These are phyloP conservation scores for Adansonia digitata DNA, from an alignment of 345 rosid genomes.

Conservation along the genomic window DNA sequence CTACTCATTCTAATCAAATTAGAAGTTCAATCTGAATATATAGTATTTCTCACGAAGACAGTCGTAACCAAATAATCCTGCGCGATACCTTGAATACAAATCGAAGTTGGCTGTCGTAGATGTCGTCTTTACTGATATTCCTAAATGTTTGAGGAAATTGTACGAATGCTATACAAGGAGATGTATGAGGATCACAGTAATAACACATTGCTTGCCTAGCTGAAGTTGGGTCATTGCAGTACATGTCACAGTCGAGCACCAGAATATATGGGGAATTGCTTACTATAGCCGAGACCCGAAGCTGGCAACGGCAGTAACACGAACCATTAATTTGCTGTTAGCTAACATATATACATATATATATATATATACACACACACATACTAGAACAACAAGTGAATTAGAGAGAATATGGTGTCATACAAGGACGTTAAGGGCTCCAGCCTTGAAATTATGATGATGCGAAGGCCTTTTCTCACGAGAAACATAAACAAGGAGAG, in stretches of 20 bases:
- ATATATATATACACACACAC: too few species aligned
- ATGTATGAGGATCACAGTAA: slow-evolving; percentile 29
- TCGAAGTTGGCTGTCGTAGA: slow-evolving; percentile 39
- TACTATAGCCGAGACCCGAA: slow-evolving; percentile 39
- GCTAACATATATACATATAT: not conserved
- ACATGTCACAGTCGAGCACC: slow-evolving; percentile 49
- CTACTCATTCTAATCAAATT: too few species aligned
- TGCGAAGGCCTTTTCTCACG: slow-evolving; percentile 40
- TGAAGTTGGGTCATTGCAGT: slow-evolving; percentile 41
- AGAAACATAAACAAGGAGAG: slow-evolving; percentile 32
- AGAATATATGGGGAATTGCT: slow-evolving; percentile 43
- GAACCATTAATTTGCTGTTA: not conserved
- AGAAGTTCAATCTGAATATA: too few species aligned
- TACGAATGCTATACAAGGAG: slow-evolving; percentile 33
- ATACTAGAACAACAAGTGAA: too few species aligned
- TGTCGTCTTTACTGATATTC: slow-evolving; percentile 31
- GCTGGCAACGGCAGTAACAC: slow-evolving; percentile 21
- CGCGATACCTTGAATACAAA: slow-evolving; percentile 24
- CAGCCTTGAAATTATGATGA: slow-evolving; percentile 47
- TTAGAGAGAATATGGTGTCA: not conserved
- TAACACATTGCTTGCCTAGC: slow-evolving; percentile 46
- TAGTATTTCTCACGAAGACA: too few species aligned
- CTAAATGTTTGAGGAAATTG: slow-evolving; percentile 45
- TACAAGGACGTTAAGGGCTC: slow-evolving; percentile 54
- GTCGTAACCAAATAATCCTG: too few species aligned